These are phyloP conservation scores for Passiflora organensis DNA, from an alignment of 345 rosid genomes.

Conservation along the genomic window DNA sequence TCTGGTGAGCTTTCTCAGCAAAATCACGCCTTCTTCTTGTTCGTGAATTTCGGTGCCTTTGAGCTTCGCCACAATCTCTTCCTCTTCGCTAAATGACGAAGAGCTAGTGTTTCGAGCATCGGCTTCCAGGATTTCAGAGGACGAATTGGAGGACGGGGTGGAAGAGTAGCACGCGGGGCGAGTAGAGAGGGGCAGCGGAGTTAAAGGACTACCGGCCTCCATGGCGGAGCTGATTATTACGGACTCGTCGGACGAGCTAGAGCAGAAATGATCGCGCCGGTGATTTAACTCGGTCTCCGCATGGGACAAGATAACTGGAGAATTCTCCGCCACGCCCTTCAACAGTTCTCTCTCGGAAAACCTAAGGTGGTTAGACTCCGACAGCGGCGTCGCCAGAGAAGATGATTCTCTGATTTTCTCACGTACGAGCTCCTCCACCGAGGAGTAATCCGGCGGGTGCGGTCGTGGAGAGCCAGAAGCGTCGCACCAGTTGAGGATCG, in stretches of 20 bases:
- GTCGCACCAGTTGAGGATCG: constrained; percentile 28
- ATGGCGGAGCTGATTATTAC: constrained; percentile 14
- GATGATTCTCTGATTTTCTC: constrained; percentile 5
- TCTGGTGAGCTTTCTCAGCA: constrained; percentile 18
- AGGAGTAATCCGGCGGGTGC: constrained; percentile 16
- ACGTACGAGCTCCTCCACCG: constrained; percentile 12
- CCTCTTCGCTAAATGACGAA: constrained; percentile 11
- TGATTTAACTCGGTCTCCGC: constrained; percentile 45
- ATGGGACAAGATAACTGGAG: constrained; percentile 19
- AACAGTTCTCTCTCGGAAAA: constrained; percentile 68
- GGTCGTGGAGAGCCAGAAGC: constrained; percentile 13
- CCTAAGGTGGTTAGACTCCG: constrained; percentile 30
- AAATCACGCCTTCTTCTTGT: constrained; percentile 21
- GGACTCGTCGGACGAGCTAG: constrained; percentile 30
- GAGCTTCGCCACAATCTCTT: constrained; percentile 19
- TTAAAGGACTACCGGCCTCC: constrained; percentile 34
- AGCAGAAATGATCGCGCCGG: constrained; percentile 21
- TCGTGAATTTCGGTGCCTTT: constrained; percentile 20
- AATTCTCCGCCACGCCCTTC: constrained; percentile 40
- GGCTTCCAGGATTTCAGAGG: not conserved
- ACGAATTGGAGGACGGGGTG: constrained; percentile 1
- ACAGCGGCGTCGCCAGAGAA: not conserved
- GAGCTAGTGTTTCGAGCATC: not conserved
- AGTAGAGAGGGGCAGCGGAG: constrained; percentile 67
- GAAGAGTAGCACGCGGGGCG: constrained; percentile 56